A percentile compares a stretch with the other conserved stretches of the same genome.
These are phyloP conservation scores for Chalciporus pseudorubinellus DNA, from an alignment of 768 basidiomycete genomes.

Conservation along the genomic window DNA sequence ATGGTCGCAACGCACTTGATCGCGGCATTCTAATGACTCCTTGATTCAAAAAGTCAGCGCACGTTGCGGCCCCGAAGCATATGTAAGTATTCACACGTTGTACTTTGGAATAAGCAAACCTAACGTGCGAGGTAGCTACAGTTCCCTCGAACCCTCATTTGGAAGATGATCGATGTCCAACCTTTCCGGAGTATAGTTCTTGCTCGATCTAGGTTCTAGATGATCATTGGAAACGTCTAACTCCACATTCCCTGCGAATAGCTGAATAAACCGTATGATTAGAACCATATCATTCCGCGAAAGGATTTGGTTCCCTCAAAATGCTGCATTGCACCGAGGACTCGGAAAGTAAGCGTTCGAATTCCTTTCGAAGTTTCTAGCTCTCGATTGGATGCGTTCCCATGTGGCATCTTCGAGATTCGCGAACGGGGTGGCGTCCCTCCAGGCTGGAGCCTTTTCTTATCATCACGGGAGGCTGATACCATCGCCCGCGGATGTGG, in stretches of 20 bases:
- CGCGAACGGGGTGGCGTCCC: not conserved
- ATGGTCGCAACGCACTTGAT: not conserved
- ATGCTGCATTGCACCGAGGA: not conserved
- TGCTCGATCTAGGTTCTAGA: not conserved
- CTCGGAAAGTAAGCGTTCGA: not conserved
- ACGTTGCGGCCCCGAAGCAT: not conserved
- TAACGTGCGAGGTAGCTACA: not conserved
- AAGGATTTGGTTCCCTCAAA: not conserved
- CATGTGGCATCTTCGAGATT: not conserved
- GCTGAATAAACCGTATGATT: not conserved
- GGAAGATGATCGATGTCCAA: not conserved
- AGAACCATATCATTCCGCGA: not conserved
- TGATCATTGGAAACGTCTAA: constrained; percentile 1
- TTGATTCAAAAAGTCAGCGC: not conserved
- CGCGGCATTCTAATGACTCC: not conserved
- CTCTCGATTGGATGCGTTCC: not conserved
- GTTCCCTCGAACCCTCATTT: not conserved
- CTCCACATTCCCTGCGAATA: not conserved
- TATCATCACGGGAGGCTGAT: not conserved
- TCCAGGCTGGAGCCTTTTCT: not conserved
- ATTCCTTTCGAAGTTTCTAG: not conserved
- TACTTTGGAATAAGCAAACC: not conserved
- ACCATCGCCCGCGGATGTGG: not conserved
- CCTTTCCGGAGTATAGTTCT: not conserved
- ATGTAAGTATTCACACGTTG: not conserved